phyloP scores from a whole-genome alignment of 805 yeast genomes.

The Pichia phayaonensis region DNA sequence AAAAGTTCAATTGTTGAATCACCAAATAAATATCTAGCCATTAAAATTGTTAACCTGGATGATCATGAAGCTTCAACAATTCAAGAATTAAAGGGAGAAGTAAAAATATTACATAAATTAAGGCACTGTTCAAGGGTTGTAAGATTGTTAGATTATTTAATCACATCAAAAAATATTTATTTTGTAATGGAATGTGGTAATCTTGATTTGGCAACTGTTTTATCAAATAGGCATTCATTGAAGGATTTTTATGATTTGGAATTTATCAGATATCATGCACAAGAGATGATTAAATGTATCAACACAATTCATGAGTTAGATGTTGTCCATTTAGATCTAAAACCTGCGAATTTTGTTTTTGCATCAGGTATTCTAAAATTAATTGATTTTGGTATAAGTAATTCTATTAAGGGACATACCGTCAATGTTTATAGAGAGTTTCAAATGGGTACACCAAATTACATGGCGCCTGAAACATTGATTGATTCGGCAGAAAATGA shows the following conservation, averaged over 20 bases:
- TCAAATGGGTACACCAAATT: slow-evolving; percentile 92
- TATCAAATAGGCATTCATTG: slow-evolving; percentile 39
- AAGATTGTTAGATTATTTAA: slow-evolving; percentile 63
- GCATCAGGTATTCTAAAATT: slow-evolving; percentile 81
- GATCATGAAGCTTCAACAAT: slow-evolving; percentile 44
- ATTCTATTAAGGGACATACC: slow-evolving; percentile 88
- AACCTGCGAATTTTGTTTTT: slow-evolving; percentile 65
- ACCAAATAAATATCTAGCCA: slow-evolving; percentile 45
- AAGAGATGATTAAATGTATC: slow-evolving; percentile 75
- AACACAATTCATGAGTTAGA: slow-evolving; percentile 81
- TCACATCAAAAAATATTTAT: slow-evolving; percentile 53
- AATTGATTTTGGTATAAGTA: slow-evolving; percentile 95
- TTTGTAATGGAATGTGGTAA: slow-evolving; percentile 95
- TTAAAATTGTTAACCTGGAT: slow-evolving; percentile 74
- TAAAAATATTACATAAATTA: slow-evolving; percentile 59
- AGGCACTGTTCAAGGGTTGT: slow-evolving; percentile 67
- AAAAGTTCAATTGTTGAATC: slow-evolving; percentile 42
- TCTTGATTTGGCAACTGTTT: slow-evolving; percentile 75
- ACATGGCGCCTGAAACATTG: slow-evolving; percentile 96
- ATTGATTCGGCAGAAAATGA: slow-evolving; percentile 41
- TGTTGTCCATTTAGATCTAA: slow-evolving; percentile 49
- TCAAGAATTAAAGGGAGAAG: slow-evolving; percentile 83
- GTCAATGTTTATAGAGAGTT: slow-evolving; percentile 82
- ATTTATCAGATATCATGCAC: slow-evolving; percentile 72
- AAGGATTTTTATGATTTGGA: slow-evolving; percentile 47